Percentiles rank a stretch among this genome's conserved stretches.
Conservation (phyloP, 768 basidiomycete species). For the Leccinum broughii region DNA sequence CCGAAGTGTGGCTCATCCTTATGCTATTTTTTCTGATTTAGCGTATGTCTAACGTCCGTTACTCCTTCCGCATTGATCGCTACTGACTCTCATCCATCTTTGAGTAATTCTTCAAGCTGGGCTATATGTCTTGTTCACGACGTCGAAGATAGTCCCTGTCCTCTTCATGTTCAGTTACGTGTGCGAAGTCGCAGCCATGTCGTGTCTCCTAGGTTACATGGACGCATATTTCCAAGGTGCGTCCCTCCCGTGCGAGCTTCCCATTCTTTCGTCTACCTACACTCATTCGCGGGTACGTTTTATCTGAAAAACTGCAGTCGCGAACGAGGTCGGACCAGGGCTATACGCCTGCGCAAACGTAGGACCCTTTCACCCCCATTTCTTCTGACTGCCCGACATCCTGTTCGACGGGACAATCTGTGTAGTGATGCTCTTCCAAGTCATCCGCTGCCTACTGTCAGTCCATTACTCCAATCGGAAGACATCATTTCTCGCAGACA, state of each 20-base stretch:
- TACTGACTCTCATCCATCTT: not conserved
- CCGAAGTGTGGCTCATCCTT: slow-evolving; percentile 5
- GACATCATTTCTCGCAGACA: slow-evolving; percentile 3
- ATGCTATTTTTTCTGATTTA: slow-evolving; percentile 4
- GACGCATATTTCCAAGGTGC: slow-evolving; percentile 4
- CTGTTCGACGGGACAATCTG: slow-evolving; percentile 11
- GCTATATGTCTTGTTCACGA: slow-evolving; percentile 8
- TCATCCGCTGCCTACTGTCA: not conserved
- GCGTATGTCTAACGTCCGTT: not conserved
- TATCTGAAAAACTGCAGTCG: not conserved
- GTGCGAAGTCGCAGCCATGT: slow-evolving; percentile 12
- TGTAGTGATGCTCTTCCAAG: slow-evolving; percentile 8
- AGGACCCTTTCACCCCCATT: not conserved
- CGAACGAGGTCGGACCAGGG: slow-evolving; percentile 7
- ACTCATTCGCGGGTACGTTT: not conserved
- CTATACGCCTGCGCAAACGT: slow-evolving; percentile 6
- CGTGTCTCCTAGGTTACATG: slow-evolving; percentile 1
- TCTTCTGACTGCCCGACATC: slow-evolving; percentile 15
- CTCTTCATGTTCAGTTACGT: slow-evolving; percentile 12
- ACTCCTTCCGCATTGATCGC: not conserved
- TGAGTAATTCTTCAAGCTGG: slow-evolving; percentile 18
- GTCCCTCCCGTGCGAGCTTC: not conserved
- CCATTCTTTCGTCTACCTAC: not conserved
- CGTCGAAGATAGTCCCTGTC: slow-evolving; percentile 5
- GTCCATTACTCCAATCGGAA: not conserved